Conservation (phyloP, 23 red algal species). For the Pyropia haitanensis region DNA sequence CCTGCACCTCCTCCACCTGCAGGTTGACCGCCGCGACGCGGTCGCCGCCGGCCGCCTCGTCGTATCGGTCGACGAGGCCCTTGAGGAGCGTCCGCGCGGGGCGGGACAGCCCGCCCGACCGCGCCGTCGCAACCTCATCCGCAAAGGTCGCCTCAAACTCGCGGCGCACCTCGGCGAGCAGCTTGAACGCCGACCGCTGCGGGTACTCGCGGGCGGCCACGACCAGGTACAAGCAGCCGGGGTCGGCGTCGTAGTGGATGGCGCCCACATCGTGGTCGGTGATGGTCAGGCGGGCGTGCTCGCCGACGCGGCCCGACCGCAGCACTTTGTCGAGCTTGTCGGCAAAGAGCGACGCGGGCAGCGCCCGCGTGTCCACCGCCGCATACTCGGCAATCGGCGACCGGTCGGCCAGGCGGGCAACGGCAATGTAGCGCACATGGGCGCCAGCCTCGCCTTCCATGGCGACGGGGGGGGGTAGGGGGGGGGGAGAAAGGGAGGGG, state of each 20-base stretch:
- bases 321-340: conserved; percentile 44
- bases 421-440: conserved; percentile 28
- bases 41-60: conserved; percentile 20
- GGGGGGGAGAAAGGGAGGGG: no score
- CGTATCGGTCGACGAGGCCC: conserved; percentile 18
- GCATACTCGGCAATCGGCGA: conserved; percentile 11
- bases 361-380: background rate
- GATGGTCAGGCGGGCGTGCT: conserved; percentile 67
- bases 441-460: no score
- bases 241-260: conserved; percentile 78
- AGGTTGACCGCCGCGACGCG: conserved; percentile 41
- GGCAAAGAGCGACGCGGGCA: background rate
- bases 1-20: conserved; percentile 81
- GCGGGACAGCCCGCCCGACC: conserved; percentile 19
- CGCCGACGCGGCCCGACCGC: conserved; percentile 8
- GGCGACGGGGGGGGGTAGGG: no score
- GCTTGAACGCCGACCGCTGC: conserved; percentile 66
- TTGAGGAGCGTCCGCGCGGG: conserved; percentile 14
- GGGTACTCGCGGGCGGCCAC: conserved; percentile 38
- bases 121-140: conserved; percentile 12
- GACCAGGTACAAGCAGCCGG: conserved; percentile 35
- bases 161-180: conserved; percentile 49
- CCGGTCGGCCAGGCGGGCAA: conserved; percentile 30
- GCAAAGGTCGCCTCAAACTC: conserved; percentile 29
- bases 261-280: conserved; percentile 29